Evolutionary conservation across 805 yeast species (phyloP).

Genomic region (Candida gorgasii): DNA sequence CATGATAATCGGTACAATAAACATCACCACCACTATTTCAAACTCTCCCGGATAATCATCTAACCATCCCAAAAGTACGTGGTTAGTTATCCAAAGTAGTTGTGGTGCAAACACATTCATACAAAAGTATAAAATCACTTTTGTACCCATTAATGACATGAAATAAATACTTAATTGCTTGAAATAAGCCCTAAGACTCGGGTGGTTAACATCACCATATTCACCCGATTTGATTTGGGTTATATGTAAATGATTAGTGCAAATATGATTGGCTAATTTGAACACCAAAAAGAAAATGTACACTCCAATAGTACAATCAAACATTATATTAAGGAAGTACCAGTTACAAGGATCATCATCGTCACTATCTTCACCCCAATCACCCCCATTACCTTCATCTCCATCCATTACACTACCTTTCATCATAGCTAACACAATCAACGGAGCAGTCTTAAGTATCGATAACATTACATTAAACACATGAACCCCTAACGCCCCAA

Average conservation of each 20-base stretch:
- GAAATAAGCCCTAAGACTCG: conserved; percentile 51
- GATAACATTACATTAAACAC: conserved; percentile 73
- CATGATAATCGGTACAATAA: conserved; percentile 73
- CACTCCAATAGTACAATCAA: conserved; percentile 94
- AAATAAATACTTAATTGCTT: conserved; percentile 75
- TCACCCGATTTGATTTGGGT: conserved; percentile 53
- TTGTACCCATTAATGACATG: conserved; percentile 63
- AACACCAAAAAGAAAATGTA: conserved; percentile 67
- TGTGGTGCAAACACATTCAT: conserved; percentile 66
- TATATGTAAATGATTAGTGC: conserved; percentile 43
- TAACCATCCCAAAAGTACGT: conserved; percentile 80
- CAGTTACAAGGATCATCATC: conserved; percentile 74
- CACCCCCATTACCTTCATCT: conserved; percentile 16
- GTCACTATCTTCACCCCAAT: conserved; percentile 21
- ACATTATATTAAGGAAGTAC: conserved; percentile 84
- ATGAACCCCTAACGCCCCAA: conserved; percentile 87
- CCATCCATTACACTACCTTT: background rate
- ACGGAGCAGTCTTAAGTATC: conserved; percentile 44
- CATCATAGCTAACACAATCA: background rate
- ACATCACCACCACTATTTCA: conserved; percentile 85
- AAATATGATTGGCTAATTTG: conserved; percentile 41
- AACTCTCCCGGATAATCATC: conserved; percentile 70
- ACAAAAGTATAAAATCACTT: conserved; percentile 56
- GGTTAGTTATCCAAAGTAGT: conserved; percentile 55
- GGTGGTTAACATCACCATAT: conserved; percentile 67